A percentile compares a stretch with the other conserved stretches of the same genome.
Evolutionary conservation across 192 early-diverging fungal species (phyloP).

Genomic region (Coemansia umbellata): DNA sequence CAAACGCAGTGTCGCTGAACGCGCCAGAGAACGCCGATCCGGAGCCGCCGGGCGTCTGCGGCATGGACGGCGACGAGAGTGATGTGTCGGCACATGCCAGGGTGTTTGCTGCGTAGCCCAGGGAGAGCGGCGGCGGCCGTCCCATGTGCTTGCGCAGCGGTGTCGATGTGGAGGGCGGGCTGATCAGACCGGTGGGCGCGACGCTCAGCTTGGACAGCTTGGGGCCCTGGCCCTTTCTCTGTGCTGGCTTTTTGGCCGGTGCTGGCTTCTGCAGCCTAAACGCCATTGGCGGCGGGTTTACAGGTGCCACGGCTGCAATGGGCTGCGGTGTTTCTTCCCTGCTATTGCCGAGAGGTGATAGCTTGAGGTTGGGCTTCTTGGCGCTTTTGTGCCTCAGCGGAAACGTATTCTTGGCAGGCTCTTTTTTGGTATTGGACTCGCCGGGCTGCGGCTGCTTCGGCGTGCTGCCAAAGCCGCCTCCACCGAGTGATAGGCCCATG

Average conservation of each 20-base stretch:
- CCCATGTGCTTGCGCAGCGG: slow-evolving; percentile 1
- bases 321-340: neutral
- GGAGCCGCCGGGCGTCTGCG: slow-evolving; percentile 17
- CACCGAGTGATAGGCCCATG: slow-evolving; percentile 29
- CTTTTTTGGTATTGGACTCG: neutral
- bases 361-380: neutral
- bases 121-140: slow-evolving; percentile 31
- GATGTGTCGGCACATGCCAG: neutral
- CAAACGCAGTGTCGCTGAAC: slow-evolving; percentile 17
- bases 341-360: neutral
- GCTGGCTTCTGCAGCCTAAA: slow-evolving; percentile 37
- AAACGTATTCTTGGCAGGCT: neutral
- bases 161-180: slow-evolving; percentile 26
- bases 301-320: neutral
- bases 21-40: neutral
- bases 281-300: slow-evolving; percentile 9
- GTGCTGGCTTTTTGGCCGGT: slow-evolving; percentile 10
- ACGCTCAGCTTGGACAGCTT: slow-evolving; percentile 32
- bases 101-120: slow-evolving; percentile 10
- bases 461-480: neutral
- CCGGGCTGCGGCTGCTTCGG: neutral
- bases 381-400: neutral
- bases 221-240: slow-evolving; percentile 1
- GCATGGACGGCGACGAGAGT: slow-evolving; percentile 29
- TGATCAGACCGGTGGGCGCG: slow-evolving; percentile 29